A percentile compares a stretch with the other conserved stretches of the same genome.
Evolutionary conservation across 345 rosid species (phyloP).

Genomic region (Sonneratia alba): DNA sequence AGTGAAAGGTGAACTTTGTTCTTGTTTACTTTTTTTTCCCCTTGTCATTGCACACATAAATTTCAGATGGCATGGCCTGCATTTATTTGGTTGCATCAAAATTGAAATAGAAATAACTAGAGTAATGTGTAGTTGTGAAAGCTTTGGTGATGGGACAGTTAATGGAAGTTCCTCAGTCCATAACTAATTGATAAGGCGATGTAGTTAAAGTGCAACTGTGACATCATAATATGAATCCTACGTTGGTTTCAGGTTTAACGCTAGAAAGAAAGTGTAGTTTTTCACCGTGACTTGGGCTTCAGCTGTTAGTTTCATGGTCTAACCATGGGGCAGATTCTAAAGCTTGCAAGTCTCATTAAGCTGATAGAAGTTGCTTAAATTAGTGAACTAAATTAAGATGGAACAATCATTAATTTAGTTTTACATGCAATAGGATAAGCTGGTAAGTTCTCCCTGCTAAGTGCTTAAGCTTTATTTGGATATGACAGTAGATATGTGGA

Average conservation of each 20-base stretch:
- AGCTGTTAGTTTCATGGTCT: neutral
- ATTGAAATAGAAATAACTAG: neutral
- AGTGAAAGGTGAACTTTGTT: slow-evolving; percentile 45
- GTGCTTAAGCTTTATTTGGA: neutral
- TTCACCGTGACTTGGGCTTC: neutral
- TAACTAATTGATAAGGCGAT: neutral
- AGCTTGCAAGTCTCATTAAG: neutral
- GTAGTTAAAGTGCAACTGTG: neutral
- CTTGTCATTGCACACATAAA: neutral
- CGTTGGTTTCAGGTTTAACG: neutral
- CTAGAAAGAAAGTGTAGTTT: neutral
- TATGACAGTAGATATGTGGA: slow-evolving; percentile 6
- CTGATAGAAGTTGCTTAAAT: neutral
- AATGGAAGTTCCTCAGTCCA: neutral
- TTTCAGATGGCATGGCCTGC: neutral
- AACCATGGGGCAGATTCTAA: neutral
- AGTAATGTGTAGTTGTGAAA: neutral
- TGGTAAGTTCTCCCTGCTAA: neutral
- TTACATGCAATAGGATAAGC: too few relatives aligned
- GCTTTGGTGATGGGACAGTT: neutral
- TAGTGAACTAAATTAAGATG: neutral
- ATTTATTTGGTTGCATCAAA: neutral
- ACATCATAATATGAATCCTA: neutral
- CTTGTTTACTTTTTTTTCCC: neutral
- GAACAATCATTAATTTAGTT: neutral